Conservation (phyloP, 2,329 filamentous ascomycete species). For the Colletotrichum echinochloae region DNA sequence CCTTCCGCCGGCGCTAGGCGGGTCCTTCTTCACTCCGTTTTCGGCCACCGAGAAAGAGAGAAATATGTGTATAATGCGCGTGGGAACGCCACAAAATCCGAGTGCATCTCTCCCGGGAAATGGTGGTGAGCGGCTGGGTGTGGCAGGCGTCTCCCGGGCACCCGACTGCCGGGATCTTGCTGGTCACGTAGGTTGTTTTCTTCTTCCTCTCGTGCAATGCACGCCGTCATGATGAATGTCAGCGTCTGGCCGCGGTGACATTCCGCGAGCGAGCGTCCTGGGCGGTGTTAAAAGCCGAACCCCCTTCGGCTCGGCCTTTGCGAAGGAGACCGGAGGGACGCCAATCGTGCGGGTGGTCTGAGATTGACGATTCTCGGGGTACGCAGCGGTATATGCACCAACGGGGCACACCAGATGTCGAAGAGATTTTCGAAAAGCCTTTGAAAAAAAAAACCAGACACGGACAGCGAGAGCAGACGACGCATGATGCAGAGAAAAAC, state of each 20-base stretch:
- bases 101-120: background rate
- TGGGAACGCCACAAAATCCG: background rate
- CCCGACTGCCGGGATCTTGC: constrained; percentile 3
- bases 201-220: background rate
- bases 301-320: background rate
- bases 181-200: no score
- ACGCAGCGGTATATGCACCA: background rate
- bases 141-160: constrained; percentile 16
- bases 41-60: background rate
- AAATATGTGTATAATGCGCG: background rate
- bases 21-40: background rate
- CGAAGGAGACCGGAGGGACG: background rate
- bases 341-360: background rate
- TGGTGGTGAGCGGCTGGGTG: no score
- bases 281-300: background rate
- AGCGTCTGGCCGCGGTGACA: constrained; percentile 11
- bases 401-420: no score
- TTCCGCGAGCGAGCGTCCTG: background rate
- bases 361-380: background rate
- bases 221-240: background rate
- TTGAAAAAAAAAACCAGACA: background rate
- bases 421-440: background rate
- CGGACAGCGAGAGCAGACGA: background rate
- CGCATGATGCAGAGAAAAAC: background rate
- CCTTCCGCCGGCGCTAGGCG: background rate